phyloP scores from a whole-genome alignment of 164 flowering plant species.

The Vitis labrusca region DNA sequence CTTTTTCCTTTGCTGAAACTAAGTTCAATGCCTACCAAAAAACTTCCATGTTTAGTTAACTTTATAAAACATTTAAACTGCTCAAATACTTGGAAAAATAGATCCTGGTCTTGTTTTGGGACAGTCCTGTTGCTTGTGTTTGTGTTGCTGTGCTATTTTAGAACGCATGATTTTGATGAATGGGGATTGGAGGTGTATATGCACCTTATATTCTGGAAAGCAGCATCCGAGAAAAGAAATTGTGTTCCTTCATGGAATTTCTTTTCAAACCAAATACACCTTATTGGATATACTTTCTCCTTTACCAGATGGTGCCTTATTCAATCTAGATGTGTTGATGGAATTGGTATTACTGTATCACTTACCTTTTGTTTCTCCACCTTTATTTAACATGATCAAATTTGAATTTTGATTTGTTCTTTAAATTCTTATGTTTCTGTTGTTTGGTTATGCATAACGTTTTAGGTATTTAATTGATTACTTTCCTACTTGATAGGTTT shows the following conservation, averaged over 20 bases:
- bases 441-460: background rate
- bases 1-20: background rate
- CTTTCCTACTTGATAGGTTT: conserved; percentile 42
- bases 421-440: background rate
- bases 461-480: background rate
- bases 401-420: background rate
- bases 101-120: background rate
- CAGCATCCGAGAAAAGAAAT: background rate
- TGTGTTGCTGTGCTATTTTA: background rate
- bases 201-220: background rate
- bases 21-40: background rate
- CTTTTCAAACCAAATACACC: background rate
- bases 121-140: background rate
- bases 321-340: background rate
- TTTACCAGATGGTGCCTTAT: background rate
- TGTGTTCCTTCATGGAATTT: background rate
- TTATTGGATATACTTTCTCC: background rate
- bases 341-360: background rate
- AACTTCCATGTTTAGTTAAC: background rate
- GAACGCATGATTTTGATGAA: too few relatives aligned
- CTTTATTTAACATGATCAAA: background rate
- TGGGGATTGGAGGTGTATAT: background rate
- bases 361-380: background rate
- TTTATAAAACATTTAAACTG: background rate
- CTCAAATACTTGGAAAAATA: background rate